Evolutionary conservation across 2,329 filamentous ascomycete species (phyloP), one percentile per base, ranked within the genome.

Genomic region (Penicillium glabrum): DNA sequence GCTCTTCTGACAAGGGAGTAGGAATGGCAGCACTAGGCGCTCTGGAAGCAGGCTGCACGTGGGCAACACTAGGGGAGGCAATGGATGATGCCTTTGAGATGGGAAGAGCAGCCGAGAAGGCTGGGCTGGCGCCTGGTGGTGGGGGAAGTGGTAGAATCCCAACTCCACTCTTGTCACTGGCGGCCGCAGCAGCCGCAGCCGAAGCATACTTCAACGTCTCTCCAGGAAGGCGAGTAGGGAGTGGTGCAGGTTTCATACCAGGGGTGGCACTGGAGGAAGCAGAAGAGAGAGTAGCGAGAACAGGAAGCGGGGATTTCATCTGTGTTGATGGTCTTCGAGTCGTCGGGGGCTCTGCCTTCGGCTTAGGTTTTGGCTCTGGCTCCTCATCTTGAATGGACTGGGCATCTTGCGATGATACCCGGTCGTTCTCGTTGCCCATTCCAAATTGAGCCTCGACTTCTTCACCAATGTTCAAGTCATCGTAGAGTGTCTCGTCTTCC

Each of bases 151-250:
- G 95, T 57, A 93, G 88, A 69, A 99, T 97, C 26, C 95, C 95
- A 29, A 98, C 89, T 52, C 84, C 84, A 71, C 89, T 93, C 79
- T 91, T 93, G 77, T 96, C 92, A 73, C 86, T 92, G 46, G 93
- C 91, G 1, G 95, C 93, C 0, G 93, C 95, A 0, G 95, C 95
- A 0, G 95, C 95, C 0, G 95, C 95, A 0, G 95, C 95, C 37
- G 95, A 98, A 45, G 95, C 95, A 72, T 99, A 99, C 77, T 98
- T 98, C 64, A 99, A 81, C 1, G 90, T 91, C 73, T 98, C 93
- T 47, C 92, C 92, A 4, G 91, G 89, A 7, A 90, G 87, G 72
- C 93, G 86, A 57, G 90, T 87, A 1, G 95, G 95, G 67, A 93
- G 78, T 19, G 91, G 88, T 19, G 95, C 95, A 13, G 95, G 93